Percentiles rank a stretch among this genome's conserved stretches.
Conservation (phyloP, 306 rosid species). For the Prinsepia uniflora region DNA sequence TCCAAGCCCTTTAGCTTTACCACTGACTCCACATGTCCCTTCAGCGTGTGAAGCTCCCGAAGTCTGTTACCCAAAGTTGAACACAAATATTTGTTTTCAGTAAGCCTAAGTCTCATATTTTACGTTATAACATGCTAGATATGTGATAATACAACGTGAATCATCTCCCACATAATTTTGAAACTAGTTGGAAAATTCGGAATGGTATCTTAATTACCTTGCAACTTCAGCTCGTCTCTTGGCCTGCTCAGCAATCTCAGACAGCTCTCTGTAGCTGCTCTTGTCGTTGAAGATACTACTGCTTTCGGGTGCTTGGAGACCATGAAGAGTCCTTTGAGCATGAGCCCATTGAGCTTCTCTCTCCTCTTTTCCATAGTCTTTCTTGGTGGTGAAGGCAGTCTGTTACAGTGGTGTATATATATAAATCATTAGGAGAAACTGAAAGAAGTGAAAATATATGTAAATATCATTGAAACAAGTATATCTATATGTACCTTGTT, state of each 20-base stretch:
- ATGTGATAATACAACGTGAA: background rate
- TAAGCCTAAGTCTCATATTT: background rate
- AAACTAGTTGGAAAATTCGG: background rate
- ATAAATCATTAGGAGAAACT: background rate
- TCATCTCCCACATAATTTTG: background rate
- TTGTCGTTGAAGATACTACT: slow-evolving; percentile 59
- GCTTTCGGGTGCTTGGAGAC: slow-evolving; percentile 85
- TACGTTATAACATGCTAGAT: background rate
- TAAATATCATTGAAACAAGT: no score
- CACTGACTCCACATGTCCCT: slow-evolving; percentile 97
- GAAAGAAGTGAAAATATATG: background rate
- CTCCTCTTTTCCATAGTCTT: slow-evolving; percentile 88
- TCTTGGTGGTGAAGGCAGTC: slow-evolving; percentile 99
- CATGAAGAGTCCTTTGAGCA: slow-evolving; percentile 97
- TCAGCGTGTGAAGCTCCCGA: slow-evolving; percentile 90
- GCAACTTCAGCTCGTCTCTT: slow-evolving; percentile 98
- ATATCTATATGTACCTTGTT: slow-evolving; percentile 55
- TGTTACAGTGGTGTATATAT: slow-evolving; percentile 23
- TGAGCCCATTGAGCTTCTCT: slow-evolving; percentile 99
- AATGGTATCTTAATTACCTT: slow-evolving; percentile 51
- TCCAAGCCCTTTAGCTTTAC: slow-evolving; percentile 95
- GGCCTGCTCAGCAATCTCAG: slow-evolving; percentile 98
- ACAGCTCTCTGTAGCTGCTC: slow-evolving; percentile 85
- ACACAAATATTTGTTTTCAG: background rate
- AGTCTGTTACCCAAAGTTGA: slow-evolving; percentile 46